Conservation (phyloP, 306 rosid genomes). For the Bauhinia variegata region DNA sequence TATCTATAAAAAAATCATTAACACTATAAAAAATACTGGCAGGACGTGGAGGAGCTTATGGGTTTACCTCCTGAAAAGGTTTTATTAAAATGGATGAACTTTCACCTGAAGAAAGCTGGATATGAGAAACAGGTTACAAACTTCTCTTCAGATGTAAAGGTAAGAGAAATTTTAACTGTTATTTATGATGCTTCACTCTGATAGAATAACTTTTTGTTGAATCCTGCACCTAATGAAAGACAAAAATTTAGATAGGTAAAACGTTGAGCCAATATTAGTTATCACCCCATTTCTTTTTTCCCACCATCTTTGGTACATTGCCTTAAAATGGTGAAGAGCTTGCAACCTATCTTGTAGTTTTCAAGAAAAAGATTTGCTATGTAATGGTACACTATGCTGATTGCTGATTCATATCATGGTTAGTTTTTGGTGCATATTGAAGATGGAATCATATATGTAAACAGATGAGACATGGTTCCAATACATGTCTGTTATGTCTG, state of each 20-base stretch:
- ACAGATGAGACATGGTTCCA: conserved; percentile 27
- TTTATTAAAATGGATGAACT: conserved; percentile 98
- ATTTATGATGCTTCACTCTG: conserved; percentile 25
- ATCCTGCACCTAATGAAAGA: conserved; percentile 8
- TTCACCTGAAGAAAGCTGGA: conserved; percentile 92
- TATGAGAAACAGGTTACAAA: conserved; percentile 93
- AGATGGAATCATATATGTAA: conserved; percentile 1
- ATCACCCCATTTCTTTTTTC: conserved; percentile 12
- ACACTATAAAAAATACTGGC: conserved; percentile 32
- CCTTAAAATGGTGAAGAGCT: no score
- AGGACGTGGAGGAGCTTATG: conserved; percentile 99
- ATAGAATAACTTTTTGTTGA: conserved; percentile 6
- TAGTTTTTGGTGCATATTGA: conserved; percentile 12
- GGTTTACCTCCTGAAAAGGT: conserved; percentile 94
- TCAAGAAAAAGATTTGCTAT: conserved; percentile 23
- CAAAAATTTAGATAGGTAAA: no score
- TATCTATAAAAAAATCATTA: conserved; percentile 16
- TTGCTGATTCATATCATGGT: conserved; percentile 15
- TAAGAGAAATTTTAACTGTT: conserved; percentile 41
- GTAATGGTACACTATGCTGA: conserved; percentile 19
- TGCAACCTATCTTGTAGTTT: conserved; percentile 20
- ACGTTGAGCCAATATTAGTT: conserved; percentile 16
- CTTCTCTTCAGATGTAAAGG: conserved; percentile 96
- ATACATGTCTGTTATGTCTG: conserved; percentile 14
- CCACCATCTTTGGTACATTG: no score